A percentile compares a stretch with the other conserved stretches of the same genome.
Conservation (phyloP, 805 yeast genomes). For the Kockiozyma suomiensis region DNA sequence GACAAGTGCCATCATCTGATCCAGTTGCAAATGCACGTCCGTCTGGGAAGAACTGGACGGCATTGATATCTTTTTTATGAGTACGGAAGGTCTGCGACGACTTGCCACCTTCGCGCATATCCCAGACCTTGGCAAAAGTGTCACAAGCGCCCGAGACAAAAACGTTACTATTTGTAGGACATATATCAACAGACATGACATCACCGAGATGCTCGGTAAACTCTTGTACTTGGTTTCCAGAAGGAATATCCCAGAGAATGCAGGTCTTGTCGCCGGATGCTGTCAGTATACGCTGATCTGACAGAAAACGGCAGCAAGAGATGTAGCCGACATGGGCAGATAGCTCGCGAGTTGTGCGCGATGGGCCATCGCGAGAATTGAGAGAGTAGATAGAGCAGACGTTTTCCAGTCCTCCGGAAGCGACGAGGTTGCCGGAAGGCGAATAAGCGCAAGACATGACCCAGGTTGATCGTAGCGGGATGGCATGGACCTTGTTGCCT, state of each 20-base stretch:
- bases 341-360: slow-evolving; percentile 31
- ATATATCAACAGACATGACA: slow-evolving; percentile 60
- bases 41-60: slow-evolving; percentile 65
- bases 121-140: slow-evolving; percentile 79
- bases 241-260: slow-evolving; percentile 74
- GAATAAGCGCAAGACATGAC: slow-evolving; percentile 74
- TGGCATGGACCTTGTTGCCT: slow-evolving; percentile 69
- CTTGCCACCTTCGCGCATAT: slow-evolving; percentile 56
- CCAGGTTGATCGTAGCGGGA: slow-evolving; percentile 76
- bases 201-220: slow-evolving; percentile 51
- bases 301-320: slow-evolving; percentile 70
- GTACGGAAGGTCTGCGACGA: slow-evolving; percentile 49
- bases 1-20: slow-evolving; percentile 72
- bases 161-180: slow-evolving; percentile 58
- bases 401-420: slow-evolving; percentile 83
- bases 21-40: slow-evolving; percentile 74
- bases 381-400: slow-evolving; percentile 67
- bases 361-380: slow-evolving; percentile 23
- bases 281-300: slow-evolving; percentile 60
- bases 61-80: slow-evolving; percentile 65
- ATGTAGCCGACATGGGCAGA: slow-evolving; percentile 79
- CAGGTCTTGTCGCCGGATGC: slow-evolving; percentile 84
- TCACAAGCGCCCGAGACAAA: slow-evolving; percentile 73
- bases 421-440: slow-evolving; percentile 66
- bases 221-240: slow-evolving; percentile 49